Percentiles rank a stretch among this genome's conserved stretches.
Conservation (phyloP, 1,284 basidiomycete genomes). For the Gomphus bonarii region DNA sequence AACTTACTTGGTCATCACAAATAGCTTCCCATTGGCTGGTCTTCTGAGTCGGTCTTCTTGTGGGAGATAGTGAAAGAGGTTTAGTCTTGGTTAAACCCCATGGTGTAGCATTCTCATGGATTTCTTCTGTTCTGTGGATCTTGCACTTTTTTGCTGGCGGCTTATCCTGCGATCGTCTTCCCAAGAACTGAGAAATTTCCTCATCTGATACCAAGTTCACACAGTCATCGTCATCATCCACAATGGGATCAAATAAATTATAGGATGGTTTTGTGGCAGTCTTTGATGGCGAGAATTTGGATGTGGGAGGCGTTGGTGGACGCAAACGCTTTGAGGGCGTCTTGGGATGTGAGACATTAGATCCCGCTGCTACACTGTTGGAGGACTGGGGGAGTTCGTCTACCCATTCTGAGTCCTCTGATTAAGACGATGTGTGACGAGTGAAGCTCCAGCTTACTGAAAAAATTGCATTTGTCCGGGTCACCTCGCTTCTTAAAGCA, state of each 20-base stretch:
- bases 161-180: neutral
- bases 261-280: neutral
- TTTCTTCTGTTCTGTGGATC: neutral
- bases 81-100: neutral
- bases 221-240: neutral
- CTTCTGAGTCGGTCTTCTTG: neutral
- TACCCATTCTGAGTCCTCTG: constrained; percentile 25
- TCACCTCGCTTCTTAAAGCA: constrained; percentile 16
- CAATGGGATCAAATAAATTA: neutral
- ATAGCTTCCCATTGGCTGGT: neutral
- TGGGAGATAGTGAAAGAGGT: neutral
- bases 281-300: neutral
- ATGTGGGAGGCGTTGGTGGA: neutral
- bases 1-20: constrained; percentile 2
- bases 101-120: neutral
- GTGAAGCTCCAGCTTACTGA: constrained; percentile 20
- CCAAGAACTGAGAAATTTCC: neutral
- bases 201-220: neutral
- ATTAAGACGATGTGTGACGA: neutral
- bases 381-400: constrained; percentile 19
- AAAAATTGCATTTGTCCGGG: constrained; percentile 24
- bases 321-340: neutral
- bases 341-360: neutral
- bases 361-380: too few relatives aligned
- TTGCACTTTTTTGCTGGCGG: neutral